Evolutionary conservation across 1,139 yeast genomes (phyloP), one percentile per base, ranked within the genome.

Genomic region (Pichia sp.): DNA sequence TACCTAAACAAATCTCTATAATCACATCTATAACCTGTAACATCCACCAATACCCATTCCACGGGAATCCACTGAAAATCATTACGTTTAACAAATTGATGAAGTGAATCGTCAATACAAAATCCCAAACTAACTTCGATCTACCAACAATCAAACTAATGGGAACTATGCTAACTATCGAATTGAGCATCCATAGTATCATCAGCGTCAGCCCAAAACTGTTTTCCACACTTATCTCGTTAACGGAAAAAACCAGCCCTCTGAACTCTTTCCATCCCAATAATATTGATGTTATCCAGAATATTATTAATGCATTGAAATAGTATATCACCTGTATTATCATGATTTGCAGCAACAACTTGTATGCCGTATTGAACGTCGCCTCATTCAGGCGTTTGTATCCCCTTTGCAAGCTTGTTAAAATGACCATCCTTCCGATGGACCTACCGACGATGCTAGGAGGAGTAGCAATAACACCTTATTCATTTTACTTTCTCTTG

Each of bases 51-150:
- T 84, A 71, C 11, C 82, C 57, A 37, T 82, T 78, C 11, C 72
- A 67, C 0, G 97, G 97, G 55, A 90, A 76, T 39, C 73, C 70
- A 1, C 82, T 77, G 55, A 78, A 81, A 1, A 76, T 53, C 81
- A 89, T 82, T 0, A 81, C 87, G 7, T 87, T 80, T 3, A 82
- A 48, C 37, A 90, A 67, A 65, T 90, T 85, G 46, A 92, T 77
- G 18, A 86, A 80, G 65, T 92, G 97, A 16, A 92, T 70, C 0
- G 98, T 90, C 32, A 92, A 63, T 13, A 96, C 96, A 69, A 90
- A 92, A 66, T 92, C 98, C 85, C 96, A 85, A 0, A 97, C 97
- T 50, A 92, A 70, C 65, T 90, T 92, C 39, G 95, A 85, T 52
- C 97, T 72, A 0, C 97, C 97, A 18, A 92, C 96, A 23, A 90